A percentile compares a stretch with the other conserved stretches of the same genome.
Conservation (phyloP, 192 early-diverging fungal genomes). For the Entomortierella parvispora region DNA sequence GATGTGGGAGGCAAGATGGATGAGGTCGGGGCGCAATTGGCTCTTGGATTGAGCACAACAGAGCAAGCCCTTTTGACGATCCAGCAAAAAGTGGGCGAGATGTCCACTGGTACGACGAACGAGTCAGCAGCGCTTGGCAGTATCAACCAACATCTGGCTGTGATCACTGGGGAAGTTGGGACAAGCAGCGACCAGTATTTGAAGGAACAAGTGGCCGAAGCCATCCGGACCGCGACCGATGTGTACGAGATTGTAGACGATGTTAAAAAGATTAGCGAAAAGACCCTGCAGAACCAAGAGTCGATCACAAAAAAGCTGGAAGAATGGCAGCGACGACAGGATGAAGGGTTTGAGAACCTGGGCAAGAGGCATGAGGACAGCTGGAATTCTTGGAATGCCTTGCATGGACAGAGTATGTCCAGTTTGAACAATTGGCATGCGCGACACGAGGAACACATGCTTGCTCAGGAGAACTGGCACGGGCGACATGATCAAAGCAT, state of each 20-base stretch:
- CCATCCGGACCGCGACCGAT: not conserved
- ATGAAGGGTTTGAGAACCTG: constrained; percentile 3
- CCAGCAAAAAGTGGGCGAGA: constrained; percentile 4
- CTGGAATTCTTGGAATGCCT: too few species aligned
- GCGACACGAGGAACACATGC: too few species aligned
- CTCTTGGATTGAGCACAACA: not conserved
- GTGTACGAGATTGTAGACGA: constrained; percentile 1
- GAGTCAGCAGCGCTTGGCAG: constrained; percentile 7
- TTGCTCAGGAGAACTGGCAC: constrained; percentile 7
- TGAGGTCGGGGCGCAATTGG: not conserved
- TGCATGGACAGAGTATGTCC: too few species aligned
- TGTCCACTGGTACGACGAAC: constrained; percentile 7
- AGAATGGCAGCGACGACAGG: constrained; percentile 8
- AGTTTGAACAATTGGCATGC: not conserved
- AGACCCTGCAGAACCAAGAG: not conserved
- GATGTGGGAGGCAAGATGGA: constrained; percentile 1
- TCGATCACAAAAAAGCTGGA: constrained; percentile 3
- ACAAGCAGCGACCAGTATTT: not conserved
- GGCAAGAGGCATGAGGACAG: not conserved
- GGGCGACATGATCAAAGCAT: constrained; percentile 7
- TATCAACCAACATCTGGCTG: not conserved
- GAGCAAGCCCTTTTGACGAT: not conserved
- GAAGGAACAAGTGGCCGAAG: constrained; percentile 3
- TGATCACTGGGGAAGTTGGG: not conserved
- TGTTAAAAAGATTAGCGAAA: constrained; percentile 11